Conservation (phyloP, 176 grass and related monocot species). For the Rhipidocladum racemiflorum region DNA sequence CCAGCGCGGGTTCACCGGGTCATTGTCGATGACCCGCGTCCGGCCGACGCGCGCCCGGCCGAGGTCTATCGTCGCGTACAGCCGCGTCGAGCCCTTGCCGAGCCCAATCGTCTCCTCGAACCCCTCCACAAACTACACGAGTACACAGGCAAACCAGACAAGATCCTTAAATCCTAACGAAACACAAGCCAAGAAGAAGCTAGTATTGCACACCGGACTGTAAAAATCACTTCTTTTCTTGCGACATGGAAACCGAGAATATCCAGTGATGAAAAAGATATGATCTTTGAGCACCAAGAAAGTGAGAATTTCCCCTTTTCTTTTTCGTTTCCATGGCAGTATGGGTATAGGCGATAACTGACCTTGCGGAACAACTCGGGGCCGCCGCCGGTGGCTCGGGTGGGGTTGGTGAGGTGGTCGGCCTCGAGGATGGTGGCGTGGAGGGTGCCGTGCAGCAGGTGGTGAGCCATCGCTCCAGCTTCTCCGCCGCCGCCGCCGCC, state of each 20-base stretch:
- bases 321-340: too few species aligned
- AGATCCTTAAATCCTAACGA: not conserved
- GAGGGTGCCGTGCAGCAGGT: conserved; percentile 60
- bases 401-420: conserved; percentile 36
- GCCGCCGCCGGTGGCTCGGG: conserved; percentile 37
- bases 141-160: not conserved
- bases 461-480: conserved; percentile 52
- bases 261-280: not conserved
- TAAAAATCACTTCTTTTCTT: not conserved
- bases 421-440: conserved; percentile 67
- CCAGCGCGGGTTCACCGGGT: conserved; percentile 87
- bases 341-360: not conserved
- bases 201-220: not conserved
- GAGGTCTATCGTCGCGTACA: conserved; percentile 85
- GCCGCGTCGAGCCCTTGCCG: conserved; percentile 69
- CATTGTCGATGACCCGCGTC: conserved; percentile 62
- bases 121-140: conserved; percentile 66
- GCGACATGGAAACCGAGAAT: not conserved
- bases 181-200: not conserved
- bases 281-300: not conserved
- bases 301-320: too few species aligned
- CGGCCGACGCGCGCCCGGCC: conserved; percentile 77
- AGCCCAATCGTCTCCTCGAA: conserved; percentile 64
- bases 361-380: conserved; percentile 71
- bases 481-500: not conserved